Base-by-base conservation (phyloP, 2,329 filamentous ascomycete species). In the Cryphonectria japonica region DNA sequence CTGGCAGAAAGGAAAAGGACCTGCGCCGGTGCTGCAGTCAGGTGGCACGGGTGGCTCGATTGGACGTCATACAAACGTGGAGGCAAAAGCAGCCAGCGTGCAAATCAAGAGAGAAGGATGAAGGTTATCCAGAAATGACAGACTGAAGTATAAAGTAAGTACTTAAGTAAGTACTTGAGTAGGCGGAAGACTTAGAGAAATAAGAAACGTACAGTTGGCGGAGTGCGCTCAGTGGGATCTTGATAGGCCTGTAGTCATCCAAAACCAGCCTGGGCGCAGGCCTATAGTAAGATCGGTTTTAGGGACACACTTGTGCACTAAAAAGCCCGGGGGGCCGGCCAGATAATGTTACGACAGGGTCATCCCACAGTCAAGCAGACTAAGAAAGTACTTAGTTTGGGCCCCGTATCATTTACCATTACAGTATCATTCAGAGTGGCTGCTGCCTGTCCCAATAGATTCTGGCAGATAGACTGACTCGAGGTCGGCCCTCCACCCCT, bases 21-120 rank as follows among this genome's bases (percentile, higher is more conserved):
- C 34, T 39, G 59, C 34, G 59, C 19, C 8, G 34, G 39, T 61
- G 59, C 59, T 61, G 34, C 59, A 61, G 59, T 61, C 59, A 61
- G 59, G 59, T 61, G 34, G 59, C 59, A 22, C 3, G 34, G 34
- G 46, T 8, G 19, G 34, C 6, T 34, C 19, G 14, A n/a, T 39
- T n/a, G 59, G 59, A 6, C 7, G 34, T 61, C 59, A 39, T 34
- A 32, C 13, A 59, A 29, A 29, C 11, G 14, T 14, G n/a, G 52
- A 57, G 52, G 26, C 52, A 29, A 29, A 16, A 57, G 26, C 52
- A 57, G 52, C 59, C 32, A 61, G 34, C 34, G 9, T 61, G 59
- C 59, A 16, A 34, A 39, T 61, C 32, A n/a, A 61, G 34, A 59
- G 32, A 8, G 34, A 22, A 61, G 29, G 54, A 39, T 39, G 34